These are phyloP conservation scores for Talaromyces sp. DNA, from an alignment of 2,329 filamentous ascomycete genomes.

Conservation along the genomic window DNA sequence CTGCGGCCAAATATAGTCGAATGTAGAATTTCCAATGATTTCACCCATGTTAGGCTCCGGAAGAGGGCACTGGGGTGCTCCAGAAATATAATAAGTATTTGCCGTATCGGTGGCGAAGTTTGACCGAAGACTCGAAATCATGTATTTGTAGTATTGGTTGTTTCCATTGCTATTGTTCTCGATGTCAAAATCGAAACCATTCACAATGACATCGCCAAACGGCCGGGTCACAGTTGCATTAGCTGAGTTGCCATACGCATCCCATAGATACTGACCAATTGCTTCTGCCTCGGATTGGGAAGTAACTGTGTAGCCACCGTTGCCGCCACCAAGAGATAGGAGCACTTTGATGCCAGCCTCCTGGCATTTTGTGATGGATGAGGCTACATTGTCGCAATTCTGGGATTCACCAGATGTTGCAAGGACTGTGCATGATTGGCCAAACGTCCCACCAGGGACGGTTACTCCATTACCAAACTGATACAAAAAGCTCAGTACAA, in stretches of 20 bases:
- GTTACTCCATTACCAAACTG: slow-evolving; percentile 1
- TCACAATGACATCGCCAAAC: slow-evolving; percentile 44
- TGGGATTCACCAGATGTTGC: not conserved
- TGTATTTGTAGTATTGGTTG: slow-evolving; percentile 21
- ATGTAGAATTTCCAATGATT: slow-evolving; percentile 39
- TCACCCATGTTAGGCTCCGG: slow-evolving; percentile 43
- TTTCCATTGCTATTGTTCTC: slow-evolving; percentile 34
- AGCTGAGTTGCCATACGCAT: slow-evolving; percentile 41
- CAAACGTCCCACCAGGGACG: slow-evolving; percentile 1
- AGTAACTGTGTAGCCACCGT: slow-evolving; percentile 28
- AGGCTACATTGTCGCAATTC: not conserved
- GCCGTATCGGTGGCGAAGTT: slow-evolving; percentile 31
- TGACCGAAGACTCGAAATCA: slow-evolving; percentile 44
- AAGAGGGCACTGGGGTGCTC: slow-evolving; percentile 47
- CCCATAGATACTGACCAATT: slow-evolving; percentile 39
- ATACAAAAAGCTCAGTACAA: not conserved
- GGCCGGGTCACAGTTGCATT: slow-evolving; percentile 35
- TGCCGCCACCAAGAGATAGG: slow-evolving; percentile 36
- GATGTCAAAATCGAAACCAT: slow-evolving; percentile 52
- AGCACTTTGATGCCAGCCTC: not conserved
- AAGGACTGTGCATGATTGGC: not conserved
- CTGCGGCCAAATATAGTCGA: slow-evolving; percentile 52
- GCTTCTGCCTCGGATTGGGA: slow-evolving; percentile 33
- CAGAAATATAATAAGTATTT: slow-evolving; percentile 46
- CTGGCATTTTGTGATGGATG: not conserved